Evolutionary conservation across 371 early-diverging fungal species (phyloP).

Genomic region (Mortierella sp.): DNA sequence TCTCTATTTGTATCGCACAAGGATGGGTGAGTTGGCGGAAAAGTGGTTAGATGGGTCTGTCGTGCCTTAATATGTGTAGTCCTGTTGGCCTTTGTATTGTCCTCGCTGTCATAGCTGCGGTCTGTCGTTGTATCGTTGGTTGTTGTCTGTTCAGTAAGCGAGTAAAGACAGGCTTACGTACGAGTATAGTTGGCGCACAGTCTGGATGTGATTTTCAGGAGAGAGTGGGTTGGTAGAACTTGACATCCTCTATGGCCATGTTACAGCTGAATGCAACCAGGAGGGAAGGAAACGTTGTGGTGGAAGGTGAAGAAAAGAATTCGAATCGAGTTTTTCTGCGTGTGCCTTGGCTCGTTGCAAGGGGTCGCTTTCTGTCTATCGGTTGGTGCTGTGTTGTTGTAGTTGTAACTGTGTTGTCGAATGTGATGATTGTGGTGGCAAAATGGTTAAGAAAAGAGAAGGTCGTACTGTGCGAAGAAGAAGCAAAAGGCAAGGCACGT

Average conservation of each 20-base stretch:
- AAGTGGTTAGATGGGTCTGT: neutral
- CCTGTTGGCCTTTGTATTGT: neutral
- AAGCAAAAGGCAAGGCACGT: neutral
- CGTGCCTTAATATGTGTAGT: neutral
- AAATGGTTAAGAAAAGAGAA: neutral
- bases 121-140: neutral
- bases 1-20: conserved; percentile 23
- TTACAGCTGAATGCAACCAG: conserved; percentile 30
- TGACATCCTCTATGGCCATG: conserved; percentile 59
- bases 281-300: neutral
- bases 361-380: neutral
- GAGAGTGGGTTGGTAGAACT: conserved; percentile 48
- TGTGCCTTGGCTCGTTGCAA: neutral
- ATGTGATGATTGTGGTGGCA: neutral
- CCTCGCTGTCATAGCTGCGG: neutral
- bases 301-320: neutral
- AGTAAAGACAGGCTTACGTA: conserved; percentile 8
- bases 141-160: neutral
- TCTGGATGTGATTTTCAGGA: conserved; percentile 47
- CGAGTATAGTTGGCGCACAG: conserved; percentile 51
- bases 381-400: neutral
- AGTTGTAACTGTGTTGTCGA: neutral
- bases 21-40: neutral
- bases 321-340: neutral
- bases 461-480: too few species aligned